Conservation (phyloP, 1,139 yeast genomes). For the Pichia sp. region DNA sequence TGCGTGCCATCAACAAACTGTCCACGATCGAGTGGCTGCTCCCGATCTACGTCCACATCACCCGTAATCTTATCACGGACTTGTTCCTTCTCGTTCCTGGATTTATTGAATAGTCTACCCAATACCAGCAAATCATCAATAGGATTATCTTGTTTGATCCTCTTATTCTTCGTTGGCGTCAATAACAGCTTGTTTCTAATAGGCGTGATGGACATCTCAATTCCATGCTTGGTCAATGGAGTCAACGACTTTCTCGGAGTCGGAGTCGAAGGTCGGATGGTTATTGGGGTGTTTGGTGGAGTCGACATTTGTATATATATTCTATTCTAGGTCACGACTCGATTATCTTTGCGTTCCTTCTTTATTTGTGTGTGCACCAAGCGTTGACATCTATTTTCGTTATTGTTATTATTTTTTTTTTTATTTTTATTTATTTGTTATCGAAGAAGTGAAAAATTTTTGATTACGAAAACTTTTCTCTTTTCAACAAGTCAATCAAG, state of each 20-base stretch:
- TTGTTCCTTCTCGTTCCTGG: neutral
- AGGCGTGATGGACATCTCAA: conserved; percentile 24
- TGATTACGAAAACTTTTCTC: too few relatives aligned
- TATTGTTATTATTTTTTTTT: too few relatives aligned
- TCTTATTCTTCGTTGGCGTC: conserved; percentile 20
- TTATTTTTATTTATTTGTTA: too few relatives aligned
- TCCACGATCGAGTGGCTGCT: neutral
- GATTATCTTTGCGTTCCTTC: too few relatives aligned
- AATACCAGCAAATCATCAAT: conserved; percentile 21
- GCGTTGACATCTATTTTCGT: too few relatives aligned
- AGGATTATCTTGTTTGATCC: conserved; percentile 23
- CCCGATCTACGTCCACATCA: neutral
- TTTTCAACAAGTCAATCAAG: too few relatives aligned
- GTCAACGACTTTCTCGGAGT: conserved; percentile 20
- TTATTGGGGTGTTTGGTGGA: too few relatives aligned
- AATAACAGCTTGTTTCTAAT: conserved; percentile 20
- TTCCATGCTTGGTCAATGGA: conserved; percentile 22
- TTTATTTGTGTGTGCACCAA: too few relatives aligned
- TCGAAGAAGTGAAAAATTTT: too few relatives aligned
- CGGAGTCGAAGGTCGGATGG: conserved; percentile 2
- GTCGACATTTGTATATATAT: too few relatives aligned
- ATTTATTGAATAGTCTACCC: conserved; percentile 19
- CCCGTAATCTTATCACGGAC: neutral
- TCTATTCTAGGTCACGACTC: too few relatives aligned
- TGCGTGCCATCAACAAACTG: neutral